phyloP scores from a whole-genome alignment of 176 grass and related monocot genomes.

The Hsuehochloa calcarea region DNA sequence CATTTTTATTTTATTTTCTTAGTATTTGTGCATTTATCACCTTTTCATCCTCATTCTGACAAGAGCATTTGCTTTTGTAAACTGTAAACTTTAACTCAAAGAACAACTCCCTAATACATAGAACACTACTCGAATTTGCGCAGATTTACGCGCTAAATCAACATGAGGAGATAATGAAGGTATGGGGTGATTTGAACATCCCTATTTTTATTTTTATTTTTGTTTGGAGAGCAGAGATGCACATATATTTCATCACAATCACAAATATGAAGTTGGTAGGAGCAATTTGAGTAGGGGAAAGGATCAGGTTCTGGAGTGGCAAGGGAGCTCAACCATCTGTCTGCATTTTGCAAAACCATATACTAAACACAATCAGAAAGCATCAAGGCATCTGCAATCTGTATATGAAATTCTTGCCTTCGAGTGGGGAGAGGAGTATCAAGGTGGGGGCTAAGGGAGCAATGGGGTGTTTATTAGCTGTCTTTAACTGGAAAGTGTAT shows the following conservation, averaged over 20 bases:
- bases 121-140: not conserved
- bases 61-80: not conserved
- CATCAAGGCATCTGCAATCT: not conserved
- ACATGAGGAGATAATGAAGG: not conserved
- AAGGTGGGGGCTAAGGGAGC: too few species aligned
- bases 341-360: conserved; percentile 9
- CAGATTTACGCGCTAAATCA: not conserved
- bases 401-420: conserved; percentile 37
- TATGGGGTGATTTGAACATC: too few species aligned
- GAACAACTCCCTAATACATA: not conserved
- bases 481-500: conserved; percentile 5
- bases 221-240: not conserved
- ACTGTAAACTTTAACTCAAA: not conserved
- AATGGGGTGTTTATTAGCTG: not conserved
- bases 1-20: not conserved
- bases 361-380: not conserved
- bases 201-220: too few species aligned
- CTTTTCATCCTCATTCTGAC: not conserved
- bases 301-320: conserved; percentile 36
- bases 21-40: not conserved
- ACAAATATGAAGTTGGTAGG: not conserved
- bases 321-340: conserved; percentile 28
- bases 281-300: not conserved
- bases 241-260: not conserved
- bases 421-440: conserved; percentile 22